These are phyloP conservation scores for Aspergillus calidoustus DNA, from an alignment of 2,329 filamentous ascomycete genomes.

Conservation along the genomic window DNA sequence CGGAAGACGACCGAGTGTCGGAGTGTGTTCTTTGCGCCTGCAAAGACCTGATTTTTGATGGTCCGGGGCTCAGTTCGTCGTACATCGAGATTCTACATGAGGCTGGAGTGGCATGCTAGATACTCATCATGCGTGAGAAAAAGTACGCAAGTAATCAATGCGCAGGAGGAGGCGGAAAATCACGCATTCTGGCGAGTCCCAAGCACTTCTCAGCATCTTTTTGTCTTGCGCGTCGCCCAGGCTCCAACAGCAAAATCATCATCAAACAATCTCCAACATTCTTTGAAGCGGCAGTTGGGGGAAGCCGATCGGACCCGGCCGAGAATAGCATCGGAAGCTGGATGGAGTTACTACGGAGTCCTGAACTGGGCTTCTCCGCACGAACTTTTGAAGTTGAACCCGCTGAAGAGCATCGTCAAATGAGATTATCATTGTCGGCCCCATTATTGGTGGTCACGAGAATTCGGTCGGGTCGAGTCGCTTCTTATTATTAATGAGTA, in stretches of 20 bases:
- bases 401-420: conserved; percentile 4
- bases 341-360: neutral
- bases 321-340: conserved; percentile 26
- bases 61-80: conserved; percentile 7
- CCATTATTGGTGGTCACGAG: conserved; percentile 15
- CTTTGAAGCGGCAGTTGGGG: conserved; percentile 10
- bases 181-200: conserved; percentile 9
- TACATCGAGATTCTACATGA: neutral
- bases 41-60: neutral
- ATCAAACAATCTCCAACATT: neutral
- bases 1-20: conserved; percentile 17
- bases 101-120: conserved; percentile 1
- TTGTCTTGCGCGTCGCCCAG: neutral
- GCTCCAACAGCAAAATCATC: neutral
- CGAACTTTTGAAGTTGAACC: conserved; percentile 13
- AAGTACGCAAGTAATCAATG: neutral
- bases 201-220: conserved; percentile 7
- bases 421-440: conserved; percentile 10
- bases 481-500: conserved; percentile 16
- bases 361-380: conserved; percentile 13
- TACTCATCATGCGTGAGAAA: conserved; percentile 6
- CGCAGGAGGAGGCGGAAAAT: conserved; percentile 4
- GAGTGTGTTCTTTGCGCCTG: neutral
- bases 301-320: conserved; percentile 29
- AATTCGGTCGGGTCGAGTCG: conserved; percentile 12